Evolutionary conservation across 1,139 yeast species (phyloP).

Genomic region (Blastobotrys capitulatus): DNA sequence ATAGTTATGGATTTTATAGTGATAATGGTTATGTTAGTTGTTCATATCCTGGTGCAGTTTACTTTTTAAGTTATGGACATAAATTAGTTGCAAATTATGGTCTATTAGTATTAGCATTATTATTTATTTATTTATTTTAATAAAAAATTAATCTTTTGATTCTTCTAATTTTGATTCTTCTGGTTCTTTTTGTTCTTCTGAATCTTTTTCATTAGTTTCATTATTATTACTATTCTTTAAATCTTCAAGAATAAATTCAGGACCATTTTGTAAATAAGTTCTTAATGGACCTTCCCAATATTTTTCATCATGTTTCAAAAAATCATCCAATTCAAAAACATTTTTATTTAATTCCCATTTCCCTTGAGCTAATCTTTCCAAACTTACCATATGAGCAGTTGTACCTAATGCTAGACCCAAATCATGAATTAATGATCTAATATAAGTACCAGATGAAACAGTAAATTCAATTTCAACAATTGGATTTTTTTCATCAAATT

Average conservation of each 20-base stretch:
- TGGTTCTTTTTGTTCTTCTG: background rate
- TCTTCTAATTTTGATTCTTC: background rate
- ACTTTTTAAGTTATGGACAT: conserved; percentile 20
- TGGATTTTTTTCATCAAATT: conserved; percentile 38
- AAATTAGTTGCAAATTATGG: background rate
- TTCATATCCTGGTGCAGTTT: conserved; percentile 35
- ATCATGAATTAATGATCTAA: conserved; percentile 84
- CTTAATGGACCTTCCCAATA: conserved; percentile 48
- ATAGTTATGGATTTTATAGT: conserved; percentile 27
- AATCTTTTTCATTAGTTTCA: background rate
- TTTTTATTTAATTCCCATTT: conserved; percentile 74
- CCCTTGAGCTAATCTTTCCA: conserved; percentile 70
- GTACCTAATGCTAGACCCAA: conserved; percentile 76
- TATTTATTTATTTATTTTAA: background rate
- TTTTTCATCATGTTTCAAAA: conserved; percentile 49
- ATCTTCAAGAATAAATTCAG: conserved; percentile 13
- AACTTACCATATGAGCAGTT: conserved; percentile 84
- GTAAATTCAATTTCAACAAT: conserved; percentile 64
- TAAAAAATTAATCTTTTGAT: background rate
- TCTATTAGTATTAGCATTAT: background rate
- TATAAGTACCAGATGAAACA: conserved; percentile 95
- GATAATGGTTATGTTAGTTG: conserved; percentile 33
- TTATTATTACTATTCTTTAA: background rate
- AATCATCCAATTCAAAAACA: conserved; percentile 63
- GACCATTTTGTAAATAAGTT: conserved; percentile 24